Evolutionary conservation across 805 yeast species (phyloP), one percentile per base, ranked within the genome.

Genomic region (Ogataea pignaliae): DNA sequence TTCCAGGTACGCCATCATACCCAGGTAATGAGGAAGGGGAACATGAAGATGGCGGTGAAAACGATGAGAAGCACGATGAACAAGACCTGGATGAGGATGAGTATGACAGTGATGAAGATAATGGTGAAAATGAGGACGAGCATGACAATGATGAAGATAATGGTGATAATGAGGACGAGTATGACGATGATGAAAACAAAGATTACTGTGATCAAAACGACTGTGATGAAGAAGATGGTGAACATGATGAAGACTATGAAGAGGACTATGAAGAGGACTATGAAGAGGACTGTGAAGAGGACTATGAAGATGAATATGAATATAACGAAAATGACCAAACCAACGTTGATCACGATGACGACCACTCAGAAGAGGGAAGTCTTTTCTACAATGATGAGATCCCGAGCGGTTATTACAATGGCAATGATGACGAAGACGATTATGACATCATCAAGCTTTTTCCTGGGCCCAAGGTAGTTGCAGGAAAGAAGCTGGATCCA

Each of bases 231-330:
- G 17, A 29, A 12, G 12, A 26, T 4, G 40, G 39, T 33, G 47
- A 47, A 12, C 34, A 38, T 14, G 16, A 11, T 18, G 28, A 40
- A 14, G 38, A 31, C 26, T 37, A 45, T 34, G 33, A 34, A 10
- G 37, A 36, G 18, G 44, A 12, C 3, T 38, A 35, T 10, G 36
- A 31, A 16, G 42, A 39, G n/a, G 46, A 47, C 6, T 21, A 31
- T 6, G 33, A 21, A 32, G 39, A 34, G 18, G 30, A 10, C 29
- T 29, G 39, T 15, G 42, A 36, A 29, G 41, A 46, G 16, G 32
- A 33, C 9, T 37, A 38, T 28, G 45, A 41, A 8, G 39, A 35
- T 12, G n/a, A n/a, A 16, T 31, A 44, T 13, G 37, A 34, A 21
- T 21, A 21, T 21, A 21, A 21, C 7, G 26, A 21, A 21, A 21